Evolutionary conservation across 495 filamentous ascomycete species (phyloP).

Genomic region (Neurospora tetraspora): DNA sequence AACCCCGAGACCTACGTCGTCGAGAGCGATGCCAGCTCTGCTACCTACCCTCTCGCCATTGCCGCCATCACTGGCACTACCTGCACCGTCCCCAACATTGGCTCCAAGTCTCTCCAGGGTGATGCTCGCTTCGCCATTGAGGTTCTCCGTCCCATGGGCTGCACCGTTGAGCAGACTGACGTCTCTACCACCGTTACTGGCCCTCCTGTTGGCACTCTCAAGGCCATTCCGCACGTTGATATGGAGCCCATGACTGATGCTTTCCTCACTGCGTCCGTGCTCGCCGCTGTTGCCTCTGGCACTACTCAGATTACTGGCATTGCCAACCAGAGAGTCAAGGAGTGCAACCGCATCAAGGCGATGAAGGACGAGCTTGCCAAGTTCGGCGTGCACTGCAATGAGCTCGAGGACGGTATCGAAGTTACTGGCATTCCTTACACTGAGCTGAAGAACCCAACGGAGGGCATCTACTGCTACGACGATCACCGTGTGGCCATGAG

Average conservation of each 20-base stretch:
- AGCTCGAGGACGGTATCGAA: slow-evolving; percentile 88
- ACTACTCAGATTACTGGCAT: slow-evolving; percentile 87
- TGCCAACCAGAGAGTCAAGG: slow-evolving; percentile 97
- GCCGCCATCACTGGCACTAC: slow-evolving; percentile 91
- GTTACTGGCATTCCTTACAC: slow-evolving; percentile 58
- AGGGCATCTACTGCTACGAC: slow-evolving; percentile 86
- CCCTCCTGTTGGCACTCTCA: slow-evolving; percentile 61
- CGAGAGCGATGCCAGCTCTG: slow-evolving; percentile 95
- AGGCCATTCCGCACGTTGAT: slow-evolving; percentile 61
- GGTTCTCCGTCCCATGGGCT: slow-evolving; percentile 88
- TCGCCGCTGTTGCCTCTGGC: slow-evolving; percentile 81
- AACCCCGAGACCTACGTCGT: slow-evolving; percentile 84
- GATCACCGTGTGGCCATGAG: slow-evolving; percentile 98
- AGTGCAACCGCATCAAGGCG: slow-evolving; percentile 92
- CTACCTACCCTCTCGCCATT: slow-evolving; percentile 91
- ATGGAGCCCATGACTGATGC: slow-evolving; percentile 99
- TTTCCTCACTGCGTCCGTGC: slow-evolving; percentile 87
- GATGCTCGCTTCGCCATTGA: slow-evolving; percentile 93
- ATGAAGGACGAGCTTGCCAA: slow-evolving; percentile 97
- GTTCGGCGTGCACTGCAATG: slow-evolving; percentile 79
- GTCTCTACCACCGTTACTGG: slow-evolving; percentile 88
- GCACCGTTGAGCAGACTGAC: slow-evolving; percentile 73
- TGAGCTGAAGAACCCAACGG: slow-evolving; percentile 49
- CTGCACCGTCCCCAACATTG: slow-evolving; percentile 94
- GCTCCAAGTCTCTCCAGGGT: slow-evolving; percentile 81